phyloP scores from a whole-genome alignment of 2,329 filamentous ascomycete genomes.

The Leptographium radiaticola region DNA sequence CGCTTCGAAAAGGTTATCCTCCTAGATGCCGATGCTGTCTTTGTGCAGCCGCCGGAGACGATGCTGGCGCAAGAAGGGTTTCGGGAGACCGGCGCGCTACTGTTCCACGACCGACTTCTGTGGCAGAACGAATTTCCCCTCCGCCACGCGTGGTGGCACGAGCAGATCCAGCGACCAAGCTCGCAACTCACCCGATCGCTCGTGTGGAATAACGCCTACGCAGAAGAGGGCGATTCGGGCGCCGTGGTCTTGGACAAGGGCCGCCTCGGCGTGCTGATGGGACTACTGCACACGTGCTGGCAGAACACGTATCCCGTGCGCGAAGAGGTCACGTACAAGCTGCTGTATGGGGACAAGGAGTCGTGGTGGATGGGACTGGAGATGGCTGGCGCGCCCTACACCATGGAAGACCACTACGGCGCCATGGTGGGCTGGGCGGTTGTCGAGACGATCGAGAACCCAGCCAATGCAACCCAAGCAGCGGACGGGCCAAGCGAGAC shows the following conservation, averaged over 20 bases:
- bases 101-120: slow-evolving; percentile 4
- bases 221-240: slow-evolving; percentile 3
- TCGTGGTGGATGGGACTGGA: slow-evolving; percentile 4
- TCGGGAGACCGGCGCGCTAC: background rate
- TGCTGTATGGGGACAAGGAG: slow-evolving; percentile 5
- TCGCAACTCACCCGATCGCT: background rate
- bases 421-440: slow-evolving; percentile 1
- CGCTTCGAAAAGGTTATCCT: slow-evolving; percentile 3
- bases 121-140: background rate
- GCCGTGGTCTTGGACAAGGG: slow-evolving; percentile 3
- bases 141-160: slow-evolving; percentile 1
- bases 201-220: slow-evolving; percentile 1
- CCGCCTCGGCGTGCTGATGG: background rate
- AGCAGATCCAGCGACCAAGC: slow-evolving; percentile 5
- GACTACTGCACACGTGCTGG: slow-evolving; percentile 5
- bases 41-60: slow-evolving; percentile 2
- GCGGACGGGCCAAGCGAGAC: too few species aligned
- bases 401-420: slow-evolving; percentile 2
- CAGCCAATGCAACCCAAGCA: too few species aligned
- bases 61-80: background rate
- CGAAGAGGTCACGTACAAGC: slow-evolving; percentile 1
- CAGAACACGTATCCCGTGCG: slow-evolving; percentile 3
- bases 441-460: background rate
- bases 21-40: slow-evolving; percentile 4
- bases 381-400: background rate